Percentiles rank a stretch among this genome's conserved stretches.
phyloP scores from a whole-genome alignment of 2,329 filamentous ascomycete genomes.

The Botrytis sinoallii region DNA sequence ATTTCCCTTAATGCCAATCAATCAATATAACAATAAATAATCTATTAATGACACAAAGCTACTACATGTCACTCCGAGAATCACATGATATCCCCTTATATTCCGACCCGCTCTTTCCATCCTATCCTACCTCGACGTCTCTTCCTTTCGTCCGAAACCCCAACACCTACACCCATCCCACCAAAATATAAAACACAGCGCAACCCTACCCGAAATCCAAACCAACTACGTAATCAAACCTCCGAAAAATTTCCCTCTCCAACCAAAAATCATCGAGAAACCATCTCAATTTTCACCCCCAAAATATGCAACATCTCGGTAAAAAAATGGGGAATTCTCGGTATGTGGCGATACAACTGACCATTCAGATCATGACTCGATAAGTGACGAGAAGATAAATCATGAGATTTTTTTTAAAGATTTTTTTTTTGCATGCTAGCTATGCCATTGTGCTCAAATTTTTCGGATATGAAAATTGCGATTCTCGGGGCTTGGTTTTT shows the following conservation, averaged over 20 bases:
- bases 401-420: not conserved
- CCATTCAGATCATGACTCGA: not conserved
- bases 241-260: not conserved
- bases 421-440: not conserved
- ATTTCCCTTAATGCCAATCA: not conserved
- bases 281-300: not conserved
- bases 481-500: not conserved
- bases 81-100: not conserved
- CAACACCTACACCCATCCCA: not conserved
- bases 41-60: not conserved
- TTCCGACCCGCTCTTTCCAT: not conserved
- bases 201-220: not conserved
- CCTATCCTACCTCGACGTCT: not conserved
- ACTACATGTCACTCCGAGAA: not conserved
- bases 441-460: not conserved
- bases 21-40: not conserved
- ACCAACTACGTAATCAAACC: not conserved
- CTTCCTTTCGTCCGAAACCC: not conserved
- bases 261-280: not conserved
- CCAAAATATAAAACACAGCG: not conserved
- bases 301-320: not conserved
- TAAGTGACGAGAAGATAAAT: not conserved
- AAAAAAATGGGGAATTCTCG: not conserved
- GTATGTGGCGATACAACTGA: not conserved
- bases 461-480: not conserved